Percentiles rank a stretch among this genome's conserved stretches.
Conservation (phyloP, 2,329 filamentous ascomycete species). For the Monilinia vaccinii-corymbosi region DNA sequence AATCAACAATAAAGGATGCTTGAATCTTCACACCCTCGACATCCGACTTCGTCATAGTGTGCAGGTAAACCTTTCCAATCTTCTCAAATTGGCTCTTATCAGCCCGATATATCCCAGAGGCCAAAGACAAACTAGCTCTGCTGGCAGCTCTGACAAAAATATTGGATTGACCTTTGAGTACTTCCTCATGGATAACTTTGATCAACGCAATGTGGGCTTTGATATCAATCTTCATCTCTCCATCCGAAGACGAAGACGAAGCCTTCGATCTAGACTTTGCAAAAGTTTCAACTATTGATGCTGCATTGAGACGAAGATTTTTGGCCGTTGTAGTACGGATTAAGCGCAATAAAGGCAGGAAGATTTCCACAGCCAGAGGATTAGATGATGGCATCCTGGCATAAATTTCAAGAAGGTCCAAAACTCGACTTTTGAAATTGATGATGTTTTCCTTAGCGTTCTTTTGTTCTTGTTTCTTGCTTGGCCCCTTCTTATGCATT, state of each 20-base stretch:
- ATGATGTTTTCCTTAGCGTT: constrained; percentile 82
- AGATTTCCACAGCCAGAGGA: constrained; percentile 55
- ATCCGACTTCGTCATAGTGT: constrained; percentile 52
- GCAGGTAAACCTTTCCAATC: constrained; percentile 55
- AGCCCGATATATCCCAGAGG: constrained; percentile 48
- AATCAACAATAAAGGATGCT: constrained; percentile 59
- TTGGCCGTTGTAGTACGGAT: constrained; percentile 70
- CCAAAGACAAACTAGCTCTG: constrained; percentile 58
- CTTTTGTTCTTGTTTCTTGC: constrained; percentile 75
- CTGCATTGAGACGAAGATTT: constrained; percentile 64
- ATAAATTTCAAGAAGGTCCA: constrained; percentile 81
- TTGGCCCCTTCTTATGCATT: constrained; percentile 48
- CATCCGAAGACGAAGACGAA: constrained; percentile 36
- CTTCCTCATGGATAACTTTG: constrained; percentile 58
- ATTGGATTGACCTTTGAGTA: constrained; percentile 52
- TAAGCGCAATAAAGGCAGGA: constrained; percentile 69
- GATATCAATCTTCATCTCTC: constrained; percentile 36
- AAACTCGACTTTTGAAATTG: constrained; percentile 89
- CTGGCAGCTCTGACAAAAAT: constrained; percentile 69
- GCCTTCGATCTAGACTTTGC: constrained; percentile 55
- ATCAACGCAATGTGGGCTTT: constrained; percentile 43
- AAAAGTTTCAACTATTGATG: constrained; percentile 62
- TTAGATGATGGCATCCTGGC: constrained; percentile 68
- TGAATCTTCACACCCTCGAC: constrained; percentile 50
- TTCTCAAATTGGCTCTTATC: constrained; percentile 44